Conservation (phyloP, 208 protist genomes). For the Acanthamoeba lenticulata region DNA sequence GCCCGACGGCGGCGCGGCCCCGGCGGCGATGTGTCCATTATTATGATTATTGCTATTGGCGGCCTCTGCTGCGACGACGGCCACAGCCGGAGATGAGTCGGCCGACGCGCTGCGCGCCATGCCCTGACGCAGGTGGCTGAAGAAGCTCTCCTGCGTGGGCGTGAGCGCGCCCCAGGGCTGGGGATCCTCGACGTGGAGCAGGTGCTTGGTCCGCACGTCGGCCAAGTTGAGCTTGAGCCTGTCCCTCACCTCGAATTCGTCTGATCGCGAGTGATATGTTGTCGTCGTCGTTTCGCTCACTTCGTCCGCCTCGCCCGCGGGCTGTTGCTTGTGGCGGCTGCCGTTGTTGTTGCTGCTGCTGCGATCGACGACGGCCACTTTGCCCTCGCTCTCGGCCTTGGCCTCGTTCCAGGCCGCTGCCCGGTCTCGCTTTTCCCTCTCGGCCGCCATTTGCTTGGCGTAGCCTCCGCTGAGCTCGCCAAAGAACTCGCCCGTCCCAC, state of each 20-base stretch:
- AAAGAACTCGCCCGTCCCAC: not conserved
- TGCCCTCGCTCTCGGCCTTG: not conserved
- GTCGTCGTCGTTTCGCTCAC: too few relatives aligned
- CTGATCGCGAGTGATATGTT: not conserved
- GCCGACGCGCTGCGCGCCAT: not conserved
- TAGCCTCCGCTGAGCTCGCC: not conserved
- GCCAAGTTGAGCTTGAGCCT: not conserved
- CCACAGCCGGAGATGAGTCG: not conserved
- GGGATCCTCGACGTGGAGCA: not conserved
- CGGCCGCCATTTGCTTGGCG: not conserved
- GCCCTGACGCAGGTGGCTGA: not conserved
- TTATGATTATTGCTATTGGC: too few relatives aligned
- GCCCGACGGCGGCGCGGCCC: too few relatives aligned
- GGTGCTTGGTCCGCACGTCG: not conserved
- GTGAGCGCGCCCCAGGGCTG: not conserved
- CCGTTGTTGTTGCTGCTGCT: not conserved
- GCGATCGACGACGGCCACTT: not conserved
- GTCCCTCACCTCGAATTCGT: not conserved
- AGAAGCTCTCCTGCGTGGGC: conserved; percentile 6
- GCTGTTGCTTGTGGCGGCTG: too few relatives aligned
- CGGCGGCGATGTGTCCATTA: too few relatives aligned
- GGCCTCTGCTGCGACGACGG: too few relatives aligned
- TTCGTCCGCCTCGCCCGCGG: too few relatives aligned
- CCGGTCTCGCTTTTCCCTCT: not conserved
- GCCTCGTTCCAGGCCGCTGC: too few relatives aligned